Conservation (phyloP, 129 eudicot genomes). For the Logfia minima region DNA sequence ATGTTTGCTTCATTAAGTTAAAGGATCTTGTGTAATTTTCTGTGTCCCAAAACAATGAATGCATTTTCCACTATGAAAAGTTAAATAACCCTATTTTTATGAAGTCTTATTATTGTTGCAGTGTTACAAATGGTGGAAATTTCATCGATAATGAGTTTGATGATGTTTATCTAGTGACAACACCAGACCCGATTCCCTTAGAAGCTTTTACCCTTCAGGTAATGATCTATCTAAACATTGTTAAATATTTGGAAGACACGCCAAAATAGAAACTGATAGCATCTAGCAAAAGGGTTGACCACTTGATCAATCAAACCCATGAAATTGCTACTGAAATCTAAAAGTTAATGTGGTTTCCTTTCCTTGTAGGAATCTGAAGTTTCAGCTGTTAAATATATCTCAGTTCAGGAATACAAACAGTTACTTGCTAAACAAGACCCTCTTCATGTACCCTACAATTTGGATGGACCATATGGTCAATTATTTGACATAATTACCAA, state of each 20-base stretch:
- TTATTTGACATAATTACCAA: slow-evolving; percentile 61
- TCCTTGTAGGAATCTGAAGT: slow-evolving; percentile 83
- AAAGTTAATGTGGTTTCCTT: slow-evolving; percentile 12
- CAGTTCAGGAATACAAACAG: slow-evolving; percentile 65
- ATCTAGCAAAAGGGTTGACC: neutral
- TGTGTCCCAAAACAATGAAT: no score
- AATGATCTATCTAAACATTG: neutral
- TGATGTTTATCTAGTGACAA: slow-evolving; percentile 93
- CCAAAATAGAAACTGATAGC: neutral
- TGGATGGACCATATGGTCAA: slow-evolving; percentile 77
- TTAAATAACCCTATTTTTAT: no score
- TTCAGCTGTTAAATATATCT: slow-evolving; percentile 85
- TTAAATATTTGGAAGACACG: neutral
- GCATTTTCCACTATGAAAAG: no score
- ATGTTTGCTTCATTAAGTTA: no score
- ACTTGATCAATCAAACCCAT: neutral
- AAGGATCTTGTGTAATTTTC: no score
- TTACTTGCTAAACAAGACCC: slow-evolving; percentile 75
- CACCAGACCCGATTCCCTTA: slow-evolving; percentile 77
- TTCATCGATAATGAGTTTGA: slow-evolving; percentile 83
- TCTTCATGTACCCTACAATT: slow-evolving; percentile 65
- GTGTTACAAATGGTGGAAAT: slow-evolving; percentile 77
- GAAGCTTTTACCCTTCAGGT: slow-evolving; percentile 99
- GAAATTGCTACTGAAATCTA: neutral
- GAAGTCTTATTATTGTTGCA: slow-evolving; percentile 34